Evolutionary conservation across 495 filamentous ascomycete species (phyloP).

Genomic region (Podospora tetraspora): DNA sequence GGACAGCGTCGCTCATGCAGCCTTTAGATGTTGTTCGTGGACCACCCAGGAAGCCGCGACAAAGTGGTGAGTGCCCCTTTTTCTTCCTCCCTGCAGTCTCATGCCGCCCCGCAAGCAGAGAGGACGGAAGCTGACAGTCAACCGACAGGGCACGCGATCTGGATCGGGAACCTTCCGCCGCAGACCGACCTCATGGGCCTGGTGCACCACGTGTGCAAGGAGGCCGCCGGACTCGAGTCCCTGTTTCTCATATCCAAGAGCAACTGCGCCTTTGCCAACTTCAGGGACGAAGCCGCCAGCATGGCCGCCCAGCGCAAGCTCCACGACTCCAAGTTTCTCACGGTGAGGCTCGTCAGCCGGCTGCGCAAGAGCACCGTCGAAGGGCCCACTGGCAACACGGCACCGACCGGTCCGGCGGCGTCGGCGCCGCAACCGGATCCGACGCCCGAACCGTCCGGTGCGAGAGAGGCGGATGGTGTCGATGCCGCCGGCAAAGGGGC

Average conservation of each 20-base stretch:
- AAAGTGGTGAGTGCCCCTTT: slow-evolving; percentile 45
- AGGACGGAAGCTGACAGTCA: slow-evolving; percentile 13
- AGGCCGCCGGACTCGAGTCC: slow-evolving; percentile 78
- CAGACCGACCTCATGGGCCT: slow-evolving; percentile 71
- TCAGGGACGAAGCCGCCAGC: slow-evolving; percentile 74
- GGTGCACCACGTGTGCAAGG: slow-evolving; percentile 85
- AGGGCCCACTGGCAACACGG: slow-evolving; percentile 43
- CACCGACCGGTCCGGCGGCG: slow-evolving; percentile 51
- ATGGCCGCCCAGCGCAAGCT: slow-evolving; percentile 74
- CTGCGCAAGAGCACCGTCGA: slow-evolving; percentile 60
- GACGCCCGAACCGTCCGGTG: slow-evolving; percentile 16
- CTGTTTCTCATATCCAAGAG: slow-evolving; percentile 95
- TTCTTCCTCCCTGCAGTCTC: not conserved
- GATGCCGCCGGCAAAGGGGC: slow-evolving; percentile 18
- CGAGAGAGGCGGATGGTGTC: slow-evolving; percentile 1
- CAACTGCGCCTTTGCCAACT: slow-evolving; percentile 98
- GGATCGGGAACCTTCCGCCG: slow-evolving; percentile 92
- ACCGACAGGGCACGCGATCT: slow-evolving; percentile 73
- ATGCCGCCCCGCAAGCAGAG: not conserved
- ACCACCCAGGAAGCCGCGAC: slow-evolving; percentile 88
- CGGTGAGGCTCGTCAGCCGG: slow-evolving; percentile 86
- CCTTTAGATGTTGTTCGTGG: slow-evolving; percentile 60
- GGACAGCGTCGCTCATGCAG: not conserved
- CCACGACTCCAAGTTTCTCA: slow-evolving; percentile 86
- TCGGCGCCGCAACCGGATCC: slow-evolving; percentile 21